A percentile compares a stretch with the other conserved stretches of the same genome.
Conservation (phyloP, 495 filamentous ascomycete species). For the Podospora pseudopauciseta region DNA sequence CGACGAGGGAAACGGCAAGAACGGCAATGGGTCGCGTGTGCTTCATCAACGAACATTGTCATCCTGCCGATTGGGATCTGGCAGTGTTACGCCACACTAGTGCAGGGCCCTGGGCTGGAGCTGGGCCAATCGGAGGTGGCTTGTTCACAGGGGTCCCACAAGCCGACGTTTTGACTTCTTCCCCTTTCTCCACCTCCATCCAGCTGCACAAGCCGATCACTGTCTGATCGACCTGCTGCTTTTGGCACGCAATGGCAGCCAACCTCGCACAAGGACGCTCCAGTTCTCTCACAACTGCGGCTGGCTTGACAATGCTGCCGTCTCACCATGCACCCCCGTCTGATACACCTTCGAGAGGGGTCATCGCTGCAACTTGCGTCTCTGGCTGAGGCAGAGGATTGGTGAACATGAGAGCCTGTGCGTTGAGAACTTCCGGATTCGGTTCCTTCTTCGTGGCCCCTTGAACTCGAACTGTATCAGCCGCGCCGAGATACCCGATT, state of each 20-base stretch:
- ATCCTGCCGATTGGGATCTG: not conserved
- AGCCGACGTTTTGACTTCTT: not conserved
- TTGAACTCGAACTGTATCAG: not conserved
- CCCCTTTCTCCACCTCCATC: constrained; percentile 6
- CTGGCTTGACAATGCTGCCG: constrained; percentile 1
- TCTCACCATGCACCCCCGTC: constrained; percentile 7
- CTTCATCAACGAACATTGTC: not conserved
- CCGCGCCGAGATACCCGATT: constrained; percentile 5
- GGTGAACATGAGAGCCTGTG: not conserved
- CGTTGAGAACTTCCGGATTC: not conserved
- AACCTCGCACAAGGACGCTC: not conserved
- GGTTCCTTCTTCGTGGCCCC: not conserved
- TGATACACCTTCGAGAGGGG: not conserved
- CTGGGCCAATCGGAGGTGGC: not conserved
- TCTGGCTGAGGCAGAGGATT: not conserved
- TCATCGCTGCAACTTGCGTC: not conserved
- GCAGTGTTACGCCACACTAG: not conserved
- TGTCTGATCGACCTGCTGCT: constrained; percentile 17
- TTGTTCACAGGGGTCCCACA: not conserved
- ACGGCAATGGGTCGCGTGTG: constrained; percentile 2
- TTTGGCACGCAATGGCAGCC: not conserved
- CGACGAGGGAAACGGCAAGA: not conserved
- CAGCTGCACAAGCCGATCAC: not conserved
- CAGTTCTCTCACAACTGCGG: not conserved
- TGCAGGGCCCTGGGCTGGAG: not conserved